Evolutionary conservation across 192 early-diverging fungal genomes (phyloP).

Genomic region (Spizellomyces sp.): DNA sequence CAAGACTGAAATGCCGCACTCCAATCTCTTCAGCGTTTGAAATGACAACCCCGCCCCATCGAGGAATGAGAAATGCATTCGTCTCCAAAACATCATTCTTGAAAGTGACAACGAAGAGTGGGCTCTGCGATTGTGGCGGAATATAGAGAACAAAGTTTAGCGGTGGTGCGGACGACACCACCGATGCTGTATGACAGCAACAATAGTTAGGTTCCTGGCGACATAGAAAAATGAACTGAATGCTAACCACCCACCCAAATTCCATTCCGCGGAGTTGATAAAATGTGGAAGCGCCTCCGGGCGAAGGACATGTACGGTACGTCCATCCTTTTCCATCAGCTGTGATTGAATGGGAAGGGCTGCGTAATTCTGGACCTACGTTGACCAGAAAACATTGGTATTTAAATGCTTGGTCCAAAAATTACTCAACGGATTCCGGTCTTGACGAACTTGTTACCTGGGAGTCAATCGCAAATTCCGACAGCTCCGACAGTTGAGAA

Average conservation of each 20-base stretch:
- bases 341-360: conserved; percentile 71
- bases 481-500: conserved; percentile 65
- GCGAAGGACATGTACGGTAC: conserved; percentile 45
- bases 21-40: conserved; percentile 55
- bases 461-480: conserved; percentile 76
- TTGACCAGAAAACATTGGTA: too few species aligned
- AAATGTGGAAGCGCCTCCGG: conserved; percentile 83
- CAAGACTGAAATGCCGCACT: conserved; percentile 31
- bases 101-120: conserved; percentile 63
- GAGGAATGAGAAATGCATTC: conserved; percentile 90
- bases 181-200: conserved; percentile 60
- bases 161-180: conserved; percentile 75
- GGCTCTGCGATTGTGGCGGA: conserved; percentile 66
- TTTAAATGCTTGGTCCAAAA: too few species aligned
- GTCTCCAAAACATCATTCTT: conserved; percentile 38
- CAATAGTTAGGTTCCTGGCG: background rate
- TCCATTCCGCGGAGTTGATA: conserved; percentile 97
- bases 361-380: conserved; percentile 77
- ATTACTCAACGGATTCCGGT: background rate
- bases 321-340: conserved; percentile 7
- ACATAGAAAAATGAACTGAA: background rate
- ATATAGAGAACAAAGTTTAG: conserved; percentile 92
- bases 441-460: conserved; percentile 38
- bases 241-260: conserved; percentile 59
- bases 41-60: conserved; percentile 93